Evolutionary conservation across 345 rosid species (phyloP), one percentile per base, ranked within the genome.

Genomic region (Camelina hispida): DNA sequence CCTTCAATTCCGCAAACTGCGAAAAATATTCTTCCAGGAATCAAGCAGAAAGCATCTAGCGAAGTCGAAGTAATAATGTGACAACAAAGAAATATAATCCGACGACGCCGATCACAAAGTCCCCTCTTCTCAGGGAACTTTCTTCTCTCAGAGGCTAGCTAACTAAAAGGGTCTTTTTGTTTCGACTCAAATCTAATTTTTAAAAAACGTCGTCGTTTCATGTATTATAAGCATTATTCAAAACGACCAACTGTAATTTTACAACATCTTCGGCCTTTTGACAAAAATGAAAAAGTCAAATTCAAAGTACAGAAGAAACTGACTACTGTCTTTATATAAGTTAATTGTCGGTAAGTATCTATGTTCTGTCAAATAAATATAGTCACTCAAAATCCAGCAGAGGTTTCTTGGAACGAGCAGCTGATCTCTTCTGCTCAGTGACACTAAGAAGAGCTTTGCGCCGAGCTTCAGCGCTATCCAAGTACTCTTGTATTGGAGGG

Each of bases 401-500:
- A 32, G 74, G 83, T 72, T 77, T 87, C 82, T 63, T 82, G 35
- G 22, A 66, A 23, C 63, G 69, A 9, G 32, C 7, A 14, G 18
- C 55, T 4, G 52, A 15, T 9, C 32, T 79, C 25, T 62, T 28
- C 78, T 81, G 81, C 8, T 82, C 84, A 13, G 28, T 80, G 0
- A 84, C 43, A 60, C 83, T 82, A 7, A 61, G 68, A 6, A 90
- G 82, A 9, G 96, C 85, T 70, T 78, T 82, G 54, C 78, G 72
- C 18, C 97, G 73, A 40, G 72, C 83, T 9, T 63, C 28, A 37
- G 97, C 94, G 32, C 97, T 87, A 47, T 80, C 83, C 5, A 87
- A 70, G 84, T 95, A 89, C 73, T 89, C 94, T 42, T 78, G 81
- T 44, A 87, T 52, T 8, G 93, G 91, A 30, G 98, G 99, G 34